phyloP scores from a whole-genome alignment of 2,329 filamentous ascomycete species.

The Cryphonectria parasitica region DNA sequence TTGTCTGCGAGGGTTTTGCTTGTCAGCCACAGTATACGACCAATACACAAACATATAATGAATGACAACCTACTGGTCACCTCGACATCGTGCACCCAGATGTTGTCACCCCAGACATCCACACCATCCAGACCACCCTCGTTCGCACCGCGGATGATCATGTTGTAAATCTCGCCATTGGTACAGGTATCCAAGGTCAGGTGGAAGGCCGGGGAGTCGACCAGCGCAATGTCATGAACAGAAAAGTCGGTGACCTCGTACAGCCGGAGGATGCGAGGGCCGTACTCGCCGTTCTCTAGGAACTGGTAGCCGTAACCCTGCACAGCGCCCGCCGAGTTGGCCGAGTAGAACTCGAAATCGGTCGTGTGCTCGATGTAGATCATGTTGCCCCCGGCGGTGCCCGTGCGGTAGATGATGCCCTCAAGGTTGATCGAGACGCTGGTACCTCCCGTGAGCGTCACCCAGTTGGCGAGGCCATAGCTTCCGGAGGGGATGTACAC shows the following conservation, averaged over 20 bases:
- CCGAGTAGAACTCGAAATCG: slow-evolving; percentile 54
- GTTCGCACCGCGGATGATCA: slow-evolving; percentile 53
- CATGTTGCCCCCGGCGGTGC: slow-evolving; percentile 35
- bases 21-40: slow-evolving; percentile 1
- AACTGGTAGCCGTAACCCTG: slow-evolving; percentile 54
- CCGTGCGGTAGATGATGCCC: slow-evolving; percentile 38
- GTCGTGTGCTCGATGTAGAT: slow-evolving; percentile 33
- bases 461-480: slow-evolving; percentile 52
- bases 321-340: slow-evolving; percentile 48
- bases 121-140: slow-evolving; percentile 58
- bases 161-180: slow-evolving; percentile 56
- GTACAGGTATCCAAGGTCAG: slow-evolving; percentile 50
- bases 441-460: slow-evolving; percentile 47
- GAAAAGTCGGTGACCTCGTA: slow-evolving; percentile 48
- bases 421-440: slow-evolving; percentile 54
- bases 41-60: not conserved
- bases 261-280: slow-evolving; percentile 28
- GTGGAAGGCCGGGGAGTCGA: slow-evolving; percentile 54
- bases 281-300: slow-evolving; percentile 37
- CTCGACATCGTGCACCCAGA: slow-evolving; percentile 61
- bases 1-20: slow-evolving; percentile 44
- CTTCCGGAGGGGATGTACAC: slow-evolving; percentile 52
- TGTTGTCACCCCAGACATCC: slow-evolving; percentile 57
- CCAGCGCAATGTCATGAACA: slow-evolving; percentile 52
- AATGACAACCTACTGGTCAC: slow-evolving; percentile 48